Evolutionary conservation across 2,329 filamentous ascomycete species (phyloP).

Genomic region (Penicillium sp.): DNA sequence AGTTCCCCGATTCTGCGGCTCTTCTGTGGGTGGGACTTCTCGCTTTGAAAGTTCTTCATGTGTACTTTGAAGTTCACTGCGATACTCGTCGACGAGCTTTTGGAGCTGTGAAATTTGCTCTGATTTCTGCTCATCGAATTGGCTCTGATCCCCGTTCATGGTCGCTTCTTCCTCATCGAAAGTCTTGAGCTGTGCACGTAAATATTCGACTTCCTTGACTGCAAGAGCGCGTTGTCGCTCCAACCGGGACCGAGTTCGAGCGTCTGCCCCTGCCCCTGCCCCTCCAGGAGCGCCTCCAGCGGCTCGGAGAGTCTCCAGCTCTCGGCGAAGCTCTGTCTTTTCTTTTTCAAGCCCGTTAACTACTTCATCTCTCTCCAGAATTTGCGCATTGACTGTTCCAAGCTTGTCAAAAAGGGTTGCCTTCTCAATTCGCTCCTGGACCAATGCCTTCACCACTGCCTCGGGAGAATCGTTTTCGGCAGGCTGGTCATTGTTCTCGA

Average conservation of each 20-base stretch:
- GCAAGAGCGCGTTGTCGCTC: constrained; percentile 84
- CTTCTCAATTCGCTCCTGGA: constrained; percentile 76
- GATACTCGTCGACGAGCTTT: constrained; percentile 80
- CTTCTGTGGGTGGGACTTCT: constrained; percentile 51
- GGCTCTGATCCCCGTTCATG: constrained; percentile 68
- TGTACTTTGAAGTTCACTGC: constrained; percentile 70
- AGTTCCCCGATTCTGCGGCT: constrained; percentile 48
- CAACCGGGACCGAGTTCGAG: constrained; percentile 66
- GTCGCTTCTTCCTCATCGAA: constrained; percentile 86
- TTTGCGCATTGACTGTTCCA: constrained; percentile 73
- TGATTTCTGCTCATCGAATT: constrained; percentile 69
- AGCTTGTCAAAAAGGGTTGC: constrained; percentile 76
- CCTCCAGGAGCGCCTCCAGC: constrained; percentile 32
- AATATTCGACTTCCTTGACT: constrained; percentile 88
- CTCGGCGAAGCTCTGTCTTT: constrained; percentile 59
- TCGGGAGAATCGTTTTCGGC: constrained; percentile 84
- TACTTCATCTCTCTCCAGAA: constrained; percentile 70
- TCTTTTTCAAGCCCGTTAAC: constrained; percentile 71
- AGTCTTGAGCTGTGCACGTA: constrained; percentile 85
- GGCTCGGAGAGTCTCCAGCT: constrained; percentile 68
- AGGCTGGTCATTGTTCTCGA: constrained; percentile 65
- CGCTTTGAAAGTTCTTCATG: constrained; percentile 69
- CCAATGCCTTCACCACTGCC: constrained; percentile 76
- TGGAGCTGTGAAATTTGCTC: constrained; percentile 79
- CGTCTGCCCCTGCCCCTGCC: constrained; percentile 56